phyloP scores from a whole-genome alignment of 768 basidiomycete genomes.

The Tubosaeta sp. region DNA sequence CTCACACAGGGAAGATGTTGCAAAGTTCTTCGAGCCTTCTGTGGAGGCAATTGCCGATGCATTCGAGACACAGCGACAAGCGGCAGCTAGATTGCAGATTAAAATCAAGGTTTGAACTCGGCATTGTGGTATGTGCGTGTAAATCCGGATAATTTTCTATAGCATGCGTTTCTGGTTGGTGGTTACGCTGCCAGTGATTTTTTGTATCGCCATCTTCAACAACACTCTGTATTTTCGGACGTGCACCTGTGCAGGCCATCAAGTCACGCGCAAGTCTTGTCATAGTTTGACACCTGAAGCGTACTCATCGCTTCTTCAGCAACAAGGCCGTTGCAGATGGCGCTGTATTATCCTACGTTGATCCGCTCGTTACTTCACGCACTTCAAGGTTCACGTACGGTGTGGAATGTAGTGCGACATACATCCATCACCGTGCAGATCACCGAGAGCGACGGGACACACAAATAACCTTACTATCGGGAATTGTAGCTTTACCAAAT shows the following conservation, averaged over 20 bases:
- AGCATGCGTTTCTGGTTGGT: slow-evolving; percentile 46
- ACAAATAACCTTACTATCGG: slow-evolving; percentile 21
- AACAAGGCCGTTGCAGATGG: slow-evolving; percentile 52
- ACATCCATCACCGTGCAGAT: neutral
- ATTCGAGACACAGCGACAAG: slow-evolving; percentile 26
- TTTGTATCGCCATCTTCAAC: slow-evolving; percentile 41
- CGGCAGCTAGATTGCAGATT: slow-evolving; percentile 20
- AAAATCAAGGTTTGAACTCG: slow-evolving; percentile 18
- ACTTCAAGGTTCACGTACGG: neutral
- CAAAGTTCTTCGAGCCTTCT: slow-evolving; percentile 41
- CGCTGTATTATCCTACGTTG: slow-evolving; percentile 35
- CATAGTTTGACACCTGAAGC: neutral
- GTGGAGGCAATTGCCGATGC: slow-evolving; percentile 32
- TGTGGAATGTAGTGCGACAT: neutral
- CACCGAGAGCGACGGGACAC: slow-evolving; percentile 32
- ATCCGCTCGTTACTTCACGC: slow-evolving; percentile 33
- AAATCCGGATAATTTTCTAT: too few relatives aligned
- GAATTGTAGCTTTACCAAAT: slow-evolving; percentile 28
- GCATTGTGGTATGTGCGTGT: neutral
- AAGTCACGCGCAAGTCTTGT: slow-evolving; percentile 40
- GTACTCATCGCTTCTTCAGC: slow-evolving; percentile 16
- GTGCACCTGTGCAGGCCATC: slow-evolving; percentile 45
- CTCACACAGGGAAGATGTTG: slow-evolving; percentile 31
- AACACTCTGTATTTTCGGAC: slow-evolving; percentile 31
- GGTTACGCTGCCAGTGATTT: slow-evolving; percentile 49